Conservation (phyloP, 257 asterid species). For the Forsythia suspensa region DNA sequence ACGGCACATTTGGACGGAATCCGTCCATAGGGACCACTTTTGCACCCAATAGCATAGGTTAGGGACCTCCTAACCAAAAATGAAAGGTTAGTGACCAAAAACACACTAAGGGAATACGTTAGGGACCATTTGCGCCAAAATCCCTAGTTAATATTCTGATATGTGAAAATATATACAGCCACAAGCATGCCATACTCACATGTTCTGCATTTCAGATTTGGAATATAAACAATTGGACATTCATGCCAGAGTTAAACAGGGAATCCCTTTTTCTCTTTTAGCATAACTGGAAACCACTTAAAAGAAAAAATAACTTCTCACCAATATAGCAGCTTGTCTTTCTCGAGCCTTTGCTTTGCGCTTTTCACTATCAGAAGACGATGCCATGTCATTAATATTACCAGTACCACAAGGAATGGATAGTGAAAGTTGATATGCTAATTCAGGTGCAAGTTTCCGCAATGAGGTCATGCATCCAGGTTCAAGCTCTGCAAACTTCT, state of each 20-base stretch:
- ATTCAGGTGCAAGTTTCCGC: constrained; percentile 79
- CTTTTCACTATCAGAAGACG: constrained; percentile 62
- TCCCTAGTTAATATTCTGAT: neutral
- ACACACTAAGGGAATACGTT: no score
- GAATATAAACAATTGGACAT: neutral
- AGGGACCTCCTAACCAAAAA: no score
- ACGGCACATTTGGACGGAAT: no score
- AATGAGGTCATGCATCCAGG: constrained; percentile 67
- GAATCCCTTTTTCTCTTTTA: neutral
- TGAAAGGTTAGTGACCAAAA: no score
- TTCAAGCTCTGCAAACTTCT: constrained; percentile 78
- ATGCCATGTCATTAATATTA: constrained; percentile 34
- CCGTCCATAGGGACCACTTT: no score
- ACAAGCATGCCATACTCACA: neutral
- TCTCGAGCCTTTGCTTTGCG: constrained; percentile 94
- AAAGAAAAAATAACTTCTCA: constrained; percentile 31
- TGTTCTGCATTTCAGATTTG: neutral
- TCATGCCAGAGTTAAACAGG: neutral
- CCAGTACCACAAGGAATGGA: constrained; percentile 36
- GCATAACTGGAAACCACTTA: neutral
- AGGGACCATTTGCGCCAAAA: no score
- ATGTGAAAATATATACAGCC: neutral
- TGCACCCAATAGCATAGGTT: no score
- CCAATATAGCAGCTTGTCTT: constrained; percentile 96
- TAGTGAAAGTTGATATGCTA: constrained; percentile 57